Percentiles rank a stretch among this genome's conserved stretches.
These are phyloP conservation scores for Penicillium sp. DNA, from an alignment of 2,329 filamentous ascomycete genomes.

Conservation along the genomic window DNA sequence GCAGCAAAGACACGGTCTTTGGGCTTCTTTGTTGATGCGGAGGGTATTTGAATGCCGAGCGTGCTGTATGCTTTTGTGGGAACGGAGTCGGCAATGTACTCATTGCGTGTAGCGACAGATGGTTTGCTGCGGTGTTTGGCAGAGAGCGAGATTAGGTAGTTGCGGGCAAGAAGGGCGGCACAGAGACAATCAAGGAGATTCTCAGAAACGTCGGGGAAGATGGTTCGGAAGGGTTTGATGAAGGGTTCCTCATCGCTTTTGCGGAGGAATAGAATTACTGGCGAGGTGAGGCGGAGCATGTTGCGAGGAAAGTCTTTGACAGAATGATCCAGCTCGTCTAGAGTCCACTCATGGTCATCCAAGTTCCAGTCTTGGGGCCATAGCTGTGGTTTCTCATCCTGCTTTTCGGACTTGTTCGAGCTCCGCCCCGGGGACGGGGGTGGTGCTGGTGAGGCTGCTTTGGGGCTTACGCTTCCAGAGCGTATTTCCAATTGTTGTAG, in stretches of 20 bases:
- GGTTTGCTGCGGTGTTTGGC: conserved; percentile 25
- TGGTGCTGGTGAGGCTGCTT: conserved; percentile 16
- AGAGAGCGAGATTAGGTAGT: conserved; percentile 39
- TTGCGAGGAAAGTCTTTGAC: conserved; percentile 38
- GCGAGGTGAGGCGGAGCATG: conserved; percentile 41
- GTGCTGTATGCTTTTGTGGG: conserved; percentile 37
- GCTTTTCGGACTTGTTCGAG: conserved; percentile 30
- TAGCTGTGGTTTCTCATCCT: conserved; percentile 29
- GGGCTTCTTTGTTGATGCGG: conserved; percentile 26
- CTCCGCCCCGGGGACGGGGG: conserved; percentile 19
- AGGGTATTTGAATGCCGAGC: conserved; percentile 33
- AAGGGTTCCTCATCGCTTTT: conserved; percentile 39
- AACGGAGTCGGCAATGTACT: conserved; percentile 31
- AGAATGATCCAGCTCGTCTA: conserved; percentile 41
- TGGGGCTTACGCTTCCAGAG: conserved; percentile 25
- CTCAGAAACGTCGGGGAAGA: conserved; percentile 38
- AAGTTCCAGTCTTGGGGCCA: conserved; percentile 44
- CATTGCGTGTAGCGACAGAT: conserved; percentile 19
- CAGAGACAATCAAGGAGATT: conserved; percentile 40
- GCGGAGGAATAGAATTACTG: conserved; percentile 42
- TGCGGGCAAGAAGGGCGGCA: conserved; percentile 39
- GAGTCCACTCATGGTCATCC: conserved; percentile 44
- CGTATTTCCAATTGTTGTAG: conserved; percentile 23
- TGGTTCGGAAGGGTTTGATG: conserved; percentile 36
- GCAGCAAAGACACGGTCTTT: conserved; percentile 34